A percentile compares a stretch with the other conserved stretches of the same genome.
phyloP scores from a whole-genome alignment of 2,329 filamentous ascomycete genomes.

The Claviceps sp. region DNA sequence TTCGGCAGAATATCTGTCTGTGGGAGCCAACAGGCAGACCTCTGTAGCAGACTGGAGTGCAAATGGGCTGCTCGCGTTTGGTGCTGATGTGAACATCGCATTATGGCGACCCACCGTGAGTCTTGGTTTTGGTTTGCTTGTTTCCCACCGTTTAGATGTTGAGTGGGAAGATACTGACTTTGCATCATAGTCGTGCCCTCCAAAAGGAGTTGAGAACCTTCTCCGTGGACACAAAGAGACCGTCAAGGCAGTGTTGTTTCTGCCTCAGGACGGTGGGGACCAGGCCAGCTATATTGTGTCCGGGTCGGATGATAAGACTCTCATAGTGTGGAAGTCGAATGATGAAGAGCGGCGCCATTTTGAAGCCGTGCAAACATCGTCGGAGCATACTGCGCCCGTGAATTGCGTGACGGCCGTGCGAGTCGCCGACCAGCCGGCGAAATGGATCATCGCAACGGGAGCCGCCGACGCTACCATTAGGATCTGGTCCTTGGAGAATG shows the following conservation, averaged over 20 bases:
- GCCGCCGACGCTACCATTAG: constrained; percentile 63
- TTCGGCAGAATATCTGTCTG: constrained; percentile 46
- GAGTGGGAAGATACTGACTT: neutral
- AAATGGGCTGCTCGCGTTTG: constrained; percentile 67
- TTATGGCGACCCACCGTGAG: constrained; percentile 72
- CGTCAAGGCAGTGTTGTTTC: constrained; percentile 75
- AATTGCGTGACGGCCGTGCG: constrained; percentile 48
- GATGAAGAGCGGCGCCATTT: constrained; percentile 13
- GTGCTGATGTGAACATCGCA: constrained; percentile 77
- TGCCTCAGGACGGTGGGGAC: constrained; percentile 36
- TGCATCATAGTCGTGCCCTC: constrained; percentile 19
- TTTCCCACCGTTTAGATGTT: neutral
- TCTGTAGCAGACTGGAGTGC: constrained; percentile 80
- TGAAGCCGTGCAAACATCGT: constrained; percentile 35
- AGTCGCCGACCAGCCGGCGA: constrained; percentile 14
- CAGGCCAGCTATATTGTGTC: constrained; percentile 51
- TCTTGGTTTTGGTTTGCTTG: constrained; percentile 7
- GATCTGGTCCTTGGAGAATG: constrained; percentile 51
- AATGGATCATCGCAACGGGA: constrained; percentile 57
- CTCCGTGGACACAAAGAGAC: constrained; percentile 64
- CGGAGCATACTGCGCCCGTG: constrained; percentile 60
- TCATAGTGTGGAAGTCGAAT: constrained; percentile 54
- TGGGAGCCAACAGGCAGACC: constrained; percentile 82
- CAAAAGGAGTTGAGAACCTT: constrained; percentile 49
- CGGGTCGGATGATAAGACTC: constrained; percentile 66